phyloP scores from a whole-genome alignment of 2,329 filamentous ascomycete species.

The Mycosphaerella sp. region DNA sequence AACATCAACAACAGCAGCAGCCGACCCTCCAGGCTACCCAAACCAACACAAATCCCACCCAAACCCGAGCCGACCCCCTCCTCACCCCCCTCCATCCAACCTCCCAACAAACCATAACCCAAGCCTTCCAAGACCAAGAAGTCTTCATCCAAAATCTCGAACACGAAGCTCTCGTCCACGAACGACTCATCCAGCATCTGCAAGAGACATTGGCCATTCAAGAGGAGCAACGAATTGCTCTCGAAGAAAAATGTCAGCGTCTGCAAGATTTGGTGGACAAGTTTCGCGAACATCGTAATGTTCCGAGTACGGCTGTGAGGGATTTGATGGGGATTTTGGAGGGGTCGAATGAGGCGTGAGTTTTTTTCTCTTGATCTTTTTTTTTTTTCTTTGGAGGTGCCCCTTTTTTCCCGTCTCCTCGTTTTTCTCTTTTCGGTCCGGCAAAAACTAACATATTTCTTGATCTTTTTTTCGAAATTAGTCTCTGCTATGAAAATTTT shows the following conservation, averaged over 20 bases:
- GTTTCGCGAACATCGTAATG: background rate
- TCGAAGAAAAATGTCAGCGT: background rate
- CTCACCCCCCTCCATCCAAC: background rate
- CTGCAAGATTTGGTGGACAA: background rate
- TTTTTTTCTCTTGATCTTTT: no score
- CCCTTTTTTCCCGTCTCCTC: no score
- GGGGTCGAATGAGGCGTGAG: background rate
- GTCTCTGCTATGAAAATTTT: no score
- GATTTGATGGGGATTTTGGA: background rate
- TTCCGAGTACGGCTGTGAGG: background rate
- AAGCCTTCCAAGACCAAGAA: constrained; percentile 3
- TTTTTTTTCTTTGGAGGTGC: no score
- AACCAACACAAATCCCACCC: no score
- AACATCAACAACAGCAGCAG: no score
- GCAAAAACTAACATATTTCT: no score
- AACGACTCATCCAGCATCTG: background rate
- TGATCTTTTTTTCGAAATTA: no score
- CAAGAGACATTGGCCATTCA: no score
- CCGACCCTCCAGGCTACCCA: no score
- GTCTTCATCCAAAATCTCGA: background rate
- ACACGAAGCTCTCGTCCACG: background rate
- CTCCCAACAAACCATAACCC: background rate
- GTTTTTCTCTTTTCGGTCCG: no score
- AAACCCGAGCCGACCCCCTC: background rate
- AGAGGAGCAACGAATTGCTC: background rate